Evolutionary conservation across 176 grass and related monocot genomes (phyloP).

Genomic region (Eleusine coracana): DNA sequence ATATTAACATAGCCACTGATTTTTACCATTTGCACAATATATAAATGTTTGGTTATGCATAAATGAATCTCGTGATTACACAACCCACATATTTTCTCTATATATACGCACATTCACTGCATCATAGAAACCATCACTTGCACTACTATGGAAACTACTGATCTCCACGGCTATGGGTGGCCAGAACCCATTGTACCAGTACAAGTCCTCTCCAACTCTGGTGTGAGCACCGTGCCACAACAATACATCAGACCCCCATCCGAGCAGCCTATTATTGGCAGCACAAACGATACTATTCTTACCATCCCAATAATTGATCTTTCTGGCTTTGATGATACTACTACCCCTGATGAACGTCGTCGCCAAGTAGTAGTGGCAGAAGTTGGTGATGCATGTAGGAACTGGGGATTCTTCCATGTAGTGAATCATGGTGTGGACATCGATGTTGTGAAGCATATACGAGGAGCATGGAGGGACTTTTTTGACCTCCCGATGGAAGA

Average conservation of each 20-base stretch:
- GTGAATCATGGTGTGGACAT: conserved; percentile 62
- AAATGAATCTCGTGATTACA: neutral
- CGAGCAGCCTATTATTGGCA: conserved; percentile 35
- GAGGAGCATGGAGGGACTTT: conserved; percentile 66
- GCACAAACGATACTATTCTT: neutral
- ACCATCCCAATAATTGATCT: conserved; percentile 67
- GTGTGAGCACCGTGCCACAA: conserved; percentile 38
- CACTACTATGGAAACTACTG: neutral
- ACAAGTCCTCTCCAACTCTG: conserved; percentile 49
- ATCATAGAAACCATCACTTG: neutral
- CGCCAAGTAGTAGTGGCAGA: conserved; percentile 19
- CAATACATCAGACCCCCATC: conserved; percentile 59
- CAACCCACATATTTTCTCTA: conserved; percentile 1
- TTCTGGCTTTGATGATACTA: neutral
- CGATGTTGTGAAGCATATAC: conserved; percentile 43
- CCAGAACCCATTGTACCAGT: conserved; percentile 69
- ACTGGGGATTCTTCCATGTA: conserved; percentile 85
- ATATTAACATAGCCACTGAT: neutral
- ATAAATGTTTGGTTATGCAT: neutral
- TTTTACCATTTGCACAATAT: neutral
- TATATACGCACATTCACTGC: conserved; percentile 31
- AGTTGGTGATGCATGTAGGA: conserved; percentile 56
- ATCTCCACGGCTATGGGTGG: conserved; percentile 40
- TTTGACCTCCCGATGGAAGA: conserved; percentile 56
- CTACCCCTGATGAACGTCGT: conserved; percentile 6